These are phyloP conservation scores for Macrophomina tecta DNA, from an alignment of 2,329 filamentous ascomycete genomes.

Conservation along the genomic window DNA sequence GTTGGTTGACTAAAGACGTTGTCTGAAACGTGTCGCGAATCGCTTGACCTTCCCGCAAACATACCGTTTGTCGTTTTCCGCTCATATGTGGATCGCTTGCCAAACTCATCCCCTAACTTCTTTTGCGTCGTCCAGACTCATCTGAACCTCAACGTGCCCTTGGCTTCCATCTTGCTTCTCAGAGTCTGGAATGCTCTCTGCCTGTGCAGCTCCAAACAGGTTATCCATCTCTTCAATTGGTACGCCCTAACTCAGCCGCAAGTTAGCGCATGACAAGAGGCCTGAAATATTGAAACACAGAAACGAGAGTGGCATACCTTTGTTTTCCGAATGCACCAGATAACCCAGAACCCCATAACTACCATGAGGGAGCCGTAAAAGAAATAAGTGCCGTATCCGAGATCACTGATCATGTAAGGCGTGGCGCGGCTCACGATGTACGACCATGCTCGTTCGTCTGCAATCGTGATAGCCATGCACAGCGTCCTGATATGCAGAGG, in stretches of 20 bases:
- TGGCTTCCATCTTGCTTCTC: neutral
- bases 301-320: slow-evolving; percentile 30
- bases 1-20: too few species aligned
- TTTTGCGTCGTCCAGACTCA: neutral
- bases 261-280: neutral
- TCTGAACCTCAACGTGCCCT: neutral
- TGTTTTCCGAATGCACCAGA: slow-evolving; percentile 43
- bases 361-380: slow-evolving; percentile 44
- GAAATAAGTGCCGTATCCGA: slow-evolving; percentile 48
- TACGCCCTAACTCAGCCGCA: neutral
- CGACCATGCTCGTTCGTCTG: slow-evolving; percentile 33
- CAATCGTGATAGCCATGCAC: slow-evolving; percentile 47
- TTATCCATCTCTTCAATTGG: slow-evolving; percentile 7
- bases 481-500: slow-evolving; percentile 49
- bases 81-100: too few species aligned
- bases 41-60: too few species aligned
- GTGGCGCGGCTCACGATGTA: slow-evolving; percentile 50
- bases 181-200: neutral
- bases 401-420: slow-evolving; percentile 45
- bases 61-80: too few species aligned
- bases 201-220: neutral
- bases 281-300: neutral
- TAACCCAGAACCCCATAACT: slow-evolving; percentile 41
- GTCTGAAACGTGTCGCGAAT: too few species aligned
- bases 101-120: neutral